phyloP scores from a whole-genome alignment of 2,329 filamentous ascomycete genomes.

The Plectosphaerella plurivora region DNA sequence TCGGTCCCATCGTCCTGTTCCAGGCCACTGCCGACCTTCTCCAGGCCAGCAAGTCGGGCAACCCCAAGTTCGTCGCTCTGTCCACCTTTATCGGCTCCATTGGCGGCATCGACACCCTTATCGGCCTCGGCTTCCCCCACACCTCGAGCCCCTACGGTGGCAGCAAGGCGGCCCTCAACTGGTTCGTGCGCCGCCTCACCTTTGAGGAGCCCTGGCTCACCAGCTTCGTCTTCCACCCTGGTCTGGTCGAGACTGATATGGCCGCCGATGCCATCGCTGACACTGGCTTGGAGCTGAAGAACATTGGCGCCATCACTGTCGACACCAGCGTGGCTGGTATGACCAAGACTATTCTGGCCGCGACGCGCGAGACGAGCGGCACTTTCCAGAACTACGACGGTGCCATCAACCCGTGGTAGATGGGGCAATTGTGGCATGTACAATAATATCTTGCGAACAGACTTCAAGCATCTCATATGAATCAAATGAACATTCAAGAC shows the following conservation, averaged over 20 bases:
- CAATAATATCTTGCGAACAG: too few species aligned
- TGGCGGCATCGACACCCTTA: conserved; percentile 7
- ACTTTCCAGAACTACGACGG: conserved; percentile 10
- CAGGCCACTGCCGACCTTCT: conserved; percentile 22
- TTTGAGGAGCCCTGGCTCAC: conserved; percentile 27
- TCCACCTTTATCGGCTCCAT: conserved; percentile 19
- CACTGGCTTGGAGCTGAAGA: neutral
- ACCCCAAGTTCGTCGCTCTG: conserved; percentile 20
- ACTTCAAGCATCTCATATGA: too few species aligned
- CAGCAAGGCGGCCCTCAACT: conserved; percentile 32
- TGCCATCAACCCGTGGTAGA: conserved; percentile 7
- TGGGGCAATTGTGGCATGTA: too few species aligned
- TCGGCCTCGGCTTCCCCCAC: conserved; percentile 11
- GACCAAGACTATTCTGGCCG: conserved; percentile 2
- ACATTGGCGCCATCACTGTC: conserved; percentile 10
- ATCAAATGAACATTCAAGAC: too few species aligned
- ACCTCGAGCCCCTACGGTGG: conserved; percentile 33
- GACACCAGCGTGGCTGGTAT: conserved; percentile 11
- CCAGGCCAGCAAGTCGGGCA: conserved; percentile 8
- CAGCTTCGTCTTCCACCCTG: conserved; percentile 24
- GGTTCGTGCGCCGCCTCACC: conserved; percentile 23
- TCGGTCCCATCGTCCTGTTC: conserved; percentile 6
- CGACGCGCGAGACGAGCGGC: conserved; percentile 6
- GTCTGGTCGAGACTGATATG: conserved; percentile 13
- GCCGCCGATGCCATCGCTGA: neutral